Base-by-base conservation (phyloP, 495 filamentous ascomycete species). In the Xylaria intraflava region DNA sequence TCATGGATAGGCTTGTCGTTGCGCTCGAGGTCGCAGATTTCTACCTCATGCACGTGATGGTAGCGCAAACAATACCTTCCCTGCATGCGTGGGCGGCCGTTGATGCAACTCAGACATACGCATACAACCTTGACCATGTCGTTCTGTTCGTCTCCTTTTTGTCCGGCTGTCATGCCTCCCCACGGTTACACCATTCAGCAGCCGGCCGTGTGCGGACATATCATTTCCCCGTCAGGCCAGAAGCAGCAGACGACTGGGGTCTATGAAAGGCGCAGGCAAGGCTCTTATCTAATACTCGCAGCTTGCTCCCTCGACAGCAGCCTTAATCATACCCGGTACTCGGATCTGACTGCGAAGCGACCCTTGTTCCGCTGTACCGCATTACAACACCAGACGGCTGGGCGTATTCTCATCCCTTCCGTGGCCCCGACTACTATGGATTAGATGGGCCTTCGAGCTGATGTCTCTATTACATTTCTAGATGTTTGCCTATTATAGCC, bases 41-140 rank as follows among this genome's bases (percentile, higher is more conserved):
- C 51, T 19, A 20, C 33, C 30, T 53, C 24, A 53, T 53, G 51
- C 51, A 46, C 43, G 51, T 46, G 51, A 46, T 45, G 50, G 50
- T 45, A 36, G 36, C 50, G 50, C 50, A 38, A 38, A 46, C 31
- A 52, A 40, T 44, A 46, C 33, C 33, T 53, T 35, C 27, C 43
- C 33, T 53, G 51, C 51, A 53, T 53, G 42, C 51, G 46, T 39
- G 22, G 19, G 30, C 46, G 31, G 42, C 23, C 24, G 14, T 53
- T 23, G 38, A 53, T 46, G 51, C 51, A 40, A 45, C 51, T 46
- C 24, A 53, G 51, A 3, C 51, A 53, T 31, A 44, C 33, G 40
- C 51, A 53, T 35, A 46, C 6, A 40, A 31, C 51, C 42, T 36
- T 53, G 51, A 53, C 51, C 51, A 53, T 53, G 51, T 53, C 22